Percentiles rank a stretch among this genome's conserved stretches.
These are phyloP conservation scores for Pichia kluyveri DNA, from an alignment of 805 yeast species.

Conservation along the genomic window DNA sequence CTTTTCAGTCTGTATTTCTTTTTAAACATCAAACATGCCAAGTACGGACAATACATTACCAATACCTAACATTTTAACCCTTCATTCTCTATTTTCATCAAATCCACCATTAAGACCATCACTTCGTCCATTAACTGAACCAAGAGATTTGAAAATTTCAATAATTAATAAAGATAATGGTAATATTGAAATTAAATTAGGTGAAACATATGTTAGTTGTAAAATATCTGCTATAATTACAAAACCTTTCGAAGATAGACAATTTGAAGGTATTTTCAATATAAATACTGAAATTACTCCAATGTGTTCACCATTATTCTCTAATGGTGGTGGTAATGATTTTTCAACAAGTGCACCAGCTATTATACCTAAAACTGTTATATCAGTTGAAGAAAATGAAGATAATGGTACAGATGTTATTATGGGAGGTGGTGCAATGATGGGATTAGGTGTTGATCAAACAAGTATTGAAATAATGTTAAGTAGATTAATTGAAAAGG, in stretches of 20 bases:
- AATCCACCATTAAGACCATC: slow-evolving; percentile 10
- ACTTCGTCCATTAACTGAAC: slow-evolving; percentile 7
- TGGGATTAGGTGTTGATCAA: slow-evolving; percentile 24
- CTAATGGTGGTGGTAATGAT: slow-evolving; percentile 40
- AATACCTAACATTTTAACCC: slow-evolving; percentile 8
- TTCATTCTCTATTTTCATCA: slow-evolving; percentile 6
- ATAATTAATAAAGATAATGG: slow-evolving; percentile 9
- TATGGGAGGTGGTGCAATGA: slow-evolving; percentile 8
- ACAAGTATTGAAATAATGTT: slow-evolving; percentile 78
- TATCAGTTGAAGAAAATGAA: not conserved
- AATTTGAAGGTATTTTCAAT: slow-evolving; percentile 83
- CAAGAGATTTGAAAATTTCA: slow-evolving; percentile 23
- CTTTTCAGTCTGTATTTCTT: too few species aligned
- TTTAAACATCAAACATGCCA: too few species aligned
- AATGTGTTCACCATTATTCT: slow-evolving; percentile 83
- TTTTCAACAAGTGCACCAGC: slow-evolving; percentile 8
- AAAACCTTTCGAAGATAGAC: slow-evolving; percentile 81
- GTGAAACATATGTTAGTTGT: slow-evolving; percentile 63
- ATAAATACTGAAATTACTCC: slow-evolving; percentile 84
- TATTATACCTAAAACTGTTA: slow-evolving; percentile 5
- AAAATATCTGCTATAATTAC: slow-evolving; percentile 68
- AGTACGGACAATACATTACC: slow-evolving; percentile 6
- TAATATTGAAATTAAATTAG: slow-evolving; percentile 68
- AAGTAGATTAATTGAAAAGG: slow-evolving; percentile 80
- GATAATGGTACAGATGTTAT: not conserved